A percentile compares a stretch with the other conserved stretches of the same genome.
Evolutionary conservation across 2,329 filamentous ascomycete genomes (phyloP).

Genomic region (Seiridium unicorne): DNA sequence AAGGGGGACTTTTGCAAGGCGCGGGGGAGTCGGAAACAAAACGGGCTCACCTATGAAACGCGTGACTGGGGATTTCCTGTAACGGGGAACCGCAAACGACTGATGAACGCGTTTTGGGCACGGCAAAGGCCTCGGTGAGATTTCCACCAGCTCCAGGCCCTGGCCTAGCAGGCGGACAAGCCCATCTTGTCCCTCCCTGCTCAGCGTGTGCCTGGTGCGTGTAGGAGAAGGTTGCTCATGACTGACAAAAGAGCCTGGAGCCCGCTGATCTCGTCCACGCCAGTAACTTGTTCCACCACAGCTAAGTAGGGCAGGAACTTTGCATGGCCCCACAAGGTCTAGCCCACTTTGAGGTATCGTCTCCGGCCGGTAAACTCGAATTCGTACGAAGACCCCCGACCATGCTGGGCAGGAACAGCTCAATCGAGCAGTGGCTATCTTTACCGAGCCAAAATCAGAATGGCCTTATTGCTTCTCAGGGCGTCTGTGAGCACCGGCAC

Average conservation of each 20-base stretch:
- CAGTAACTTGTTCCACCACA: background rate
- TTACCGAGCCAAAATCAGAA: constrained; percentile 10
- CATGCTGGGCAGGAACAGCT: constrained; percentile 30
- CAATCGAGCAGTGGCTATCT: constrained; percentile 31
- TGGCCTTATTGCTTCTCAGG: background rate
- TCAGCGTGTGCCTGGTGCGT: background rate
- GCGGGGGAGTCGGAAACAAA: constrained; percentile 8
- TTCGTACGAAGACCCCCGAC: constrained; percentile 33
- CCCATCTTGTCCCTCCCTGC: background rate
- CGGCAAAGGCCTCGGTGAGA: background rate
- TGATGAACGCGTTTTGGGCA: background rate
- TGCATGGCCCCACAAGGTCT: constrained; percentile 19
- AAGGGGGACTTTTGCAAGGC: background rate
- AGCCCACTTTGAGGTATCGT: constrained; percentile 33
- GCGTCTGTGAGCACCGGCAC: background rate
- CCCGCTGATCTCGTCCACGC: background rate
- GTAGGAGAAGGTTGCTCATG: background rate
- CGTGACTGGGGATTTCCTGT: background rate
- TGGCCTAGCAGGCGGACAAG: background rate
- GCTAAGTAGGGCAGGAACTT: constrained; percentile 15
- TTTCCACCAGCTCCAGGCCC: background rate
- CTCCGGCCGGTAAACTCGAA: constrained; percentile 34
- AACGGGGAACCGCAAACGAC: constrained; percentile 1
- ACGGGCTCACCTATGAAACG: constrained; percentile 2
- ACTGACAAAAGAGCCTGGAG: background rate